phyloP scores from a whole-genome alignment of 2,329 filamentous ascomycete species.

The Fusarium virguliforme region DNA sequence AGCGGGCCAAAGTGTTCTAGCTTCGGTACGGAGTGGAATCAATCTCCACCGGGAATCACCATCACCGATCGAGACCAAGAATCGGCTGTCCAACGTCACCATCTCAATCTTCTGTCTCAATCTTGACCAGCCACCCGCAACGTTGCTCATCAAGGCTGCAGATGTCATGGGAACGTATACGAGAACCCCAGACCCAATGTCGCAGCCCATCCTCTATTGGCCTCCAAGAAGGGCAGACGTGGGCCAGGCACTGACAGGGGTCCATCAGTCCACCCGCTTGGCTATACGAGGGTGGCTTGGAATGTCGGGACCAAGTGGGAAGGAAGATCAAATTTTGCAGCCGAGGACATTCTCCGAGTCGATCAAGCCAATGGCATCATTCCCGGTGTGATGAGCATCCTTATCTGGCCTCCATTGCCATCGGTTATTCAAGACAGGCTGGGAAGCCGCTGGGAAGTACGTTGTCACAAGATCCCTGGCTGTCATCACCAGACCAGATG shows the following conservation, averaged over 20 bases:
- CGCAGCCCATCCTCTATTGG: not conserved
- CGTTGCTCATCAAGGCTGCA: not conserved
- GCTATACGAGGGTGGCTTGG: slow-evolving; percentile 6
- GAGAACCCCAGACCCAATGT: slow-evolving; percentile 3
- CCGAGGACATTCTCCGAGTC: not conserved
- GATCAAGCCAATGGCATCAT: not conserved
- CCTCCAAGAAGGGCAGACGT: not conserved
- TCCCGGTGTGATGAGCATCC: not conserved
- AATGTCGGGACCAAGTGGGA: slow-evolving; percentile 5
- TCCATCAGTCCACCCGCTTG: not conserved
- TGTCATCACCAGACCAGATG: not conserved
- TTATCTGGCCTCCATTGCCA: not conserved
- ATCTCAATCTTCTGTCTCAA: not conserved
- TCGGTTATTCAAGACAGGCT: not conserved
- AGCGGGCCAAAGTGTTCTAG: not conserved
- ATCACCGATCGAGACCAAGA: too few relatives aligned
- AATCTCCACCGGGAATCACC: not conserved
- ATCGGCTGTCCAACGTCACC: not conserved
- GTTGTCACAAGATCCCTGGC: not conserved
- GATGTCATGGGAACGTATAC: not conserved
- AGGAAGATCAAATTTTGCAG: not conserved
- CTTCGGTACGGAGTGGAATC: not conserved
- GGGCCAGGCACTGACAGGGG: not conserved
- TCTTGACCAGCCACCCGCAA: not conserved
- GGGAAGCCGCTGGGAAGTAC: not conserved